Base-by-base conservation (phyloP, 306 rosid species). In the Spatholobus suberectus region DNA sequence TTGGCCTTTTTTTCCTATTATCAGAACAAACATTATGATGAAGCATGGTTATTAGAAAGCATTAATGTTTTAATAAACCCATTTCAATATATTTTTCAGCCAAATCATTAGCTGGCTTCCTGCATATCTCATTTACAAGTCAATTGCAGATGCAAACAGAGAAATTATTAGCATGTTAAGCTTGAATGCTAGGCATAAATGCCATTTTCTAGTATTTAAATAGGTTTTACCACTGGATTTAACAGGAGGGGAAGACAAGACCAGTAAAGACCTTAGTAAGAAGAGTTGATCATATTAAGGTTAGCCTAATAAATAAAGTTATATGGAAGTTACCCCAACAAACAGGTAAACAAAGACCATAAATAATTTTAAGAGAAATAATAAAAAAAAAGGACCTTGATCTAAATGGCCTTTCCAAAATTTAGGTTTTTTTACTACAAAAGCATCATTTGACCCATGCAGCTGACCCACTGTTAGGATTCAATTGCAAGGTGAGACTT, bases 81-180 rank as follows among this genome's bases (percentile, higher is more conserved):
- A 46, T 77, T 82, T 21, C 78, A 78, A 75, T 47, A 57, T 23
- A 4, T 43, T 23, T 73, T 52, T 55, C 49, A n/a, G 32, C 27
- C 26, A 51, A 55, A 77, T 6, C 34, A 43, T 71, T 85, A 46
- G 37, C 13, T 29, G 52, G 41, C 44, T 15, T 67, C 77, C 47
- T 67, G 15, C 62, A 63, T 23, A 67, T 52, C 63, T 54, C 44
- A 44, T 65, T 81, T 51, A 40, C 76, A 49, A 38, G 49, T 43
- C 40, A 55, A 52, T 51, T 62, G 41, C 57, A 76, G 67, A 76
- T 67, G 65, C 71, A 68, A 44, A 40, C 68, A 26, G 51, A 78
- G 2, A 44, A 58, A 75, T 7, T 15, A 2, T 26, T 47, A 66
- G 23, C 57, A 54, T 43, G 27, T 54, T 65, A 18, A 52, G 65